Evolutionary conservation across 2,329 filamentous ascomycete genomes (phyloP).

Genomic region (Fusarium sterilihyphosum): DNA sequence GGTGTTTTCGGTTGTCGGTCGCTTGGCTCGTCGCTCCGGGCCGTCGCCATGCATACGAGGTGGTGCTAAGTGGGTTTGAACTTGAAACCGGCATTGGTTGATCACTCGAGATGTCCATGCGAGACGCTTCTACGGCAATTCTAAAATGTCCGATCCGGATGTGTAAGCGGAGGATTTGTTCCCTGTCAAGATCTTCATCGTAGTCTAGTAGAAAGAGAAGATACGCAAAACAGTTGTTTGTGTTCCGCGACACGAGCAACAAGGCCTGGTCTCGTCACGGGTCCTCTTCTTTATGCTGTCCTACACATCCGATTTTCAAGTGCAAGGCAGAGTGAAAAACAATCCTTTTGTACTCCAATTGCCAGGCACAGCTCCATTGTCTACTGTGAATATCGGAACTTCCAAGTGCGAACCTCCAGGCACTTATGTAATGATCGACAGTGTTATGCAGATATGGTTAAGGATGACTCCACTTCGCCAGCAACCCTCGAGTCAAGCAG

Average conservation of each 20-base stretch:
- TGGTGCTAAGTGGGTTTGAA: not conserved
- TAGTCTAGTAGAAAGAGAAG: not conserved
- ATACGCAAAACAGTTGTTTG: not conserved
- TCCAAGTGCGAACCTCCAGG: not conserved
- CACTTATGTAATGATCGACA: slow-evolving; percentile 17
- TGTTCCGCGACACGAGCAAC: not conserved
- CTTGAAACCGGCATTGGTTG: not conserved
- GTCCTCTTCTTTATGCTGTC: not conserved
- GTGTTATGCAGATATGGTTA: not conserved
- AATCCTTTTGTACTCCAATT: too few relatives aligned
- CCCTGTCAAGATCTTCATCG: not conserved
- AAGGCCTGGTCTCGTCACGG: not conserved
- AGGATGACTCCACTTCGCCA: not conserved
- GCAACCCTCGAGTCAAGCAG: not conserved
- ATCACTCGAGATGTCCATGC: not conserved
- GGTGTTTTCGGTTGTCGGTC: slow-evolving; percentile 17
- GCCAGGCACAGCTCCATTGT: not conserved
- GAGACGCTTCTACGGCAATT: not conserved
- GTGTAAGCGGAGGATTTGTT: not conserved
- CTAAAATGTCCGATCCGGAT: not conserved
- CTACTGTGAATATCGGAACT: not conserved
- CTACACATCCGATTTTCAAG: too few relatives aligned
- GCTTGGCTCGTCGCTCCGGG: slow-evolving; percentile 21
- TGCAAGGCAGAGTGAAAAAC: not conserved
- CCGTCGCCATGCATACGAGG: slow-evolving; percentile 3